phyloP scores from a whole-genome alignment of 1,284 basidiomycete species.

The Coniferiporia sulphurascens region DNA sequence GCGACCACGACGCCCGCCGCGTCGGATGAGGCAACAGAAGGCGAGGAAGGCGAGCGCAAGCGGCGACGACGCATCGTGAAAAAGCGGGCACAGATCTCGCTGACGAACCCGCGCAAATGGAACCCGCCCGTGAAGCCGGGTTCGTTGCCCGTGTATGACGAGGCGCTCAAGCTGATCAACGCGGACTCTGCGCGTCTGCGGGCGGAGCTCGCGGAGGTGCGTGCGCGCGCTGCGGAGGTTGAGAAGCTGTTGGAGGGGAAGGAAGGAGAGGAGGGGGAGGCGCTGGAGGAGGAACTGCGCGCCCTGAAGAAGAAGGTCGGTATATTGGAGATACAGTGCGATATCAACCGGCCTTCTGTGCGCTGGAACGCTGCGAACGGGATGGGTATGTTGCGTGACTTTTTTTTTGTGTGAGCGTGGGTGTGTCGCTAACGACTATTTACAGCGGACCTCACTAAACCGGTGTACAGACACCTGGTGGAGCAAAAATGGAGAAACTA shows the following conservation, averaged over 20 bases:
- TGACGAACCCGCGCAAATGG: constrained; percentile 53
- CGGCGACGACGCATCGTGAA: constrained; percentile 16
- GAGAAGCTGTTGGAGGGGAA: constrained; percentile 29
- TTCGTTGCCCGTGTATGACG: constrained; percentile 77
- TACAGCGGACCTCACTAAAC: constrained; percentile 57
- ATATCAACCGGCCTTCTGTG: constrained; percentile 74
- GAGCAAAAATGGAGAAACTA: constrained; percentile 85
- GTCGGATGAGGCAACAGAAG: not conserved
- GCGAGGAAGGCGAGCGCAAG: not conserved
- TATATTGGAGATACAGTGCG: constrained; percentile 57
- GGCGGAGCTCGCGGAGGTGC: constrained; percentile 39
- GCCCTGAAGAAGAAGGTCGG: constrained; percentile 38
- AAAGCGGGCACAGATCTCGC: constrained; percentile 44
- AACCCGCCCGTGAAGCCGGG: constrained; percentile 63
- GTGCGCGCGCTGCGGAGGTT: constrained; percentile 5
- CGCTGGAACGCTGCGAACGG: constrained; percentile 74
- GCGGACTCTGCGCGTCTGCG: constrained; percentile 41
- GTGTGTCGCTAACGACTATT: not conserved
- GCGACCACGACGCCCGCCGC: not conserved
- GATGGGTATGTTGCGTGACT: constrained; percentile 49
- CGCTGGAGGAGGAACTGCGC: constrained; percentile 25
- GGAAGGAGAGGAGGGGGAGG: constrained; percentile 22
- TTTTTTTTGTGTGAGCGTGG: not conserved
- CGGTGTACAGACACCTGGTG: constrained; percentile 74
- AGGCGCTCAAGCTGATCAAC: constrained; percentile 65